Evolutionary conservation across 2,329 filamentous ascomycete genomes (phyloP).

Genomic region (Arthrobotrys pseudoclavata): DNA sequence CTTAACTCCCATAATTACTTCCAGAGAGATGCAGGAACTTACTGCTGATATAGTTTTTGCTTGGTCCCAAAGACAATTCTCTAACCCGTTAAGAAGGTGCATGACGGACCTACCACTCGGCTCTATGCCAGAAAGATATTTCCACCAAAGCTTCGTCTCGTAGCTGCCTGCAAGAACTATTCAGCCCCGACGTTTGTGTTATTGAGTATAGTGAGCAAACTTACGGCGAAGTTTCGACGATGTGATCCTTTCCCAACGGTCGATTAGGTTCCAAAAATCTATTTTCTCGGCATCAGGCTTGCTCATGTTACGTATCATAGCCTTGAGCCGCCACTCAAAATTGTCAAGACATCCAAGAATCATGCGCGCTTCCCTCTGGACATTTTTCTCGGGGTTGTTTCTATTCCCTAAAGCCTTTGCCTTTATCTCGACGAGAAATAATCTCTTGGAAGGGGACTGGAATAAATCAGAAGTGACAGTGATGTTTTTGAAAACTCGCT

Average conservation of each 20-base stretch:
- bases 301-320: background rate
- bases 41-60: background rate
- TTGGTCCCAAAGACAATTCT: conserved; percentile 6
- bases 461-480: conserved; percentile 13
- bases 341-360: conserved; percentile 23
- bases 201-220: background rate
- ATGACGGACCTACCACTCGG: background rate
- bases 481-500: conserved; percentile 11
- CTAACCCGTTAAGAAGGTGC: background rate
- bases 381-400: background rate
- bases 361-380: background rate
- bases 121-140: background rate
- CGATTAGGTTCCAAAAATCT: conserved; percentile 11
- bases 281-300: background rate
- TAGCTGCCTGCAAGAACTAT: background rate
- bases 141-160: conserved; percentile 5
- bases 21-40: background rate
- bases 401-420: background rate
- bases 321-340: conserved; percentile 6
- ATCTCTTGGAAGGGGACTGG: background rate
- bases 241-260: background rate
- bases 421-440: background rate
- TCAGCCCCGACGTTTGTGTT: background rate
- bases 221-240: background rate
- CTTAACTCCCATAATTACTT: background rate